Evolutionary conservation across 179 eudicot genomes (phyloP).

Genomic region (Gypsophila paniculata): DNA sequence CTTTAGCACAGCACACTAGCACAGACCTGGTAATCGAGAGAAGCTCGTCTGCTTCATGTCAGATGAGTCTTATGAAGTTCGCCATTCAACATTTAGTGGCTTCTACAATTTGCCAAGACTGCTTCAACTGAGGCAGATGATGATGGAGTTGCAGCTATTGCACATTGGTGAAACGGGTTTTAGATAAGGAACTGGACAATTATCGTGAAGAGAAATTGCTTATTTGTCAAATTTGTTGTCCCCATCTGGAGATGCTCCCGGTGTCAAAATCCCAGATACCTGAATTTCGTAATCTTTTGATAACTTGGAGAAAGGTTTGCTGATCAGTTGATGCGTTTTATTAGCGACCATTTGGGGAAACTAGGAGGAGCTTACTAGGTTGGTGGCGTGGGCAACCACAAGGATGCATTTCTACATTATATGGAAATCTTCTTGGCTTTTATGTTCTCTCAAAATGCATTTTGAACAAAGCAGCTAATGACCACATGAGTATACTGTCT

Average conservation of each 20-base stretch:
- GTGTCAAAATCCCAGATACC: conserved; percentile 26
- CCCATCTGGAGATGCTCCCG: conserved; percentile 56
- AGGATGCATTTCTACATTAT: conserved; percentile 87
- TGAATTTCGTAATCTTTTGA: conserved; percentile 32
- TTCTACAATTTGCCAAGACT: conserved; percentile 52
- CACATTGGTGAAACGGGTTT: conserved; percentile 60
- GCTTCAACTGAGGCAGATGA: conserved; percentile 29
- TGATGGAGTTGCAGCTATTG: conserved; percentile 29
- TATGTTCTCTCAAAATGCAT: conserved; percentile 62
- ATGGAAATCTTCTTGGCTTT: conserved; percentile 73
- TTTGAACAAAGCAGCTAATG: conserved; percentile 27
- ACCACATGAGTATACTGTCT: conserved; percentile 30
- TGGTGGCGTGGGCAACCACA: conserved; percentile 89
- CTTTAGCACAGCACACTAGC: conserved; percentile 32
- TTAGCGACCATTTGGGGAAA: conserved; percentile 35
- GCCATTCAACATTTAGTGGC: conserved; percentile 84
- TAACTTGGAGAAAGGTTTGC: conserved; percentile 62
- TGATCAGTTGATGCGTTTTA: conserved; percentile 45
- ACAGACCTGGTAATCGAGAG: conserved; percentile 36
- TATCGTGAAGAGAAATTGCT: conserved; percentile 90
- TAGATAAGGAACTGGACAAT: conserved; percentile 95
- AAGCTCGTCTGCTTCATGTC: conserved; percentile 52
- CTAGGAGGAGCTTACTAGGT: conserved; percentile 61
- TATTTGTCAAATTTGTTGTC: conserved; percentile 79
- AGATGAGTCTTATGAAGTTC: conserved; percentile 87